Base-by-base conservation (phyloP, 495 filamentous ascomycete genomes). In the Ramalina intermedia region DNA sequence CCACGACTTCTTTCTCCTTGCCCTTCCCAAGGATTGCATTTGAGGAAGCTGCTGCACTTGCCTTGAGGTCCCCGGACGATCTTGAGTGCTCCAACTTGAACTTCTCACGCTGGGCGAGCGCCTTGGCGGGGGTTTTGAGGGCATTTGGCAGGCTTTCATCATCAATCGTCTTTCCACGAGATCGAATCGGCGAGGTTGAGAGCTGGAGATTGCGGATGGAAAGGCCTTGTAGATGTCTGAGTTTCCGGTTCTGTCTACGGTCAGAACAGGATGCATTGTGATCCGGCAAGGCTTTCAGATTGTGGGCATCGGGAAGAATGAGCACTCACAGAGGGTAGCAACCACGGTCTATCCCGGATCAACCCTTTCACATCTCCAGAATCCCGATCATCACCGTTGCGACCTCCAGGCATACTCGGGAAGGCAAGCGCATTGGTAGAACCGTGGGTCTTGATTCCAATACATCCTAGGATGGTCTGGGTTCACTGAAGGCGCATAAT, bases 151-250 rank as follows among this genome's bases (percentile, higher is more conserved):
- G 76, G 46, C 80, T 84, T 46, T 84, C 84, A 59, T 95, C 90
- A 63, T 94, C 88, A 61, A 84, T 80, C 20, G 90, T 88, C 56
- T 77, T 82, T 38, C 82, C 76, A 43, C 78, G 76, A 46, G 75
- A 65, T 38, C 77, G 69, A 13, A 61, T 66, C 17, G 66, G 49
- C 14, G 69, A 54, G 17, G 58, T 69, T 20, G 64, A 64, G 43
- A 89, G 78, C 47, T 78, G 75, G 35, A 96, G 69, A 61, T 96
- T 98, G 43, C 91, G 85, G 20, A 96, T 66, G 41, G 83, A 88
- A 43, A 98, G 79, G 45, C 85, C 87, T 53, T 84, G 79, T 14
- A 98, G 71, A 68, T 96, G 88, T 45, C 91, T 80, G 24, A 98
- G 72, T 62, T 82, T 89, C 55, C 88, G 80, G 61, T 93, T 95